Base-by-base conservation (phyloP, 225 moss, liverwort and hornwort genomes). In the Climacium dendroides region DNA sequence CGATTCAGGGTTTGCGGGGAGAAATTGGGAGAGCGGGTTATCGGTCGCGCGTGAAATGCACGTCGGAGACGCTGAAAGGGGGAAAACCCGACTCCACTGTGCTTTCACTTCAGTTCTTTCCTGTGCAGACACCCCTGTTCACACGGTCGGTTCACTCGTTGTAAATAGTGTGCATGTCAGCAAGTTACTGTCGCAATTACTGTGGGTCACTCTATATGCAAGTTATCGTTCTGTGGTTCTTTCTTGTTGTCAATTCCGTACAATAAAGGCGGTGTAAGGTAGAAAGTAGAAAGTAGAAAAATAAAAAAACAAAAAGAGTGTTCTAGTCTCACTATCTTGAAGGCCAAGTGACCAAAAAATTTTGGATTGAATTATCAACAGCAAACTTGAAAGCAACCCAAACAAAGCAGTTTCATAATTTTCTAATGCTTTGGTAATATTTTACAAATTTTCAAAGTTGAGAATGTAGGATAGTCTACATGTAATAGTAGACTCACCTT, bases 391-490 rank as follows among this genome's bases (percentile, higher is more conserved):
- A 6, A 45, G 10, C 1, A 71, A 9, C 0, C 2, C 16, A 16
- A 15, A 0, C 1, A 2, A 26, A 18, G 19, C 30, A 3, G 16
- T 29, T 47, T 11, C 0, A 0, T 47, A 29, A 28, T 43, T 28
- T n/a, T 22, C 0, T 17, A 10, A n/a, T 6, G 0, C 20, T n/a
- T 3, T 19, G 24, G 9, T 25, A 19, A 48, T 47, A 73, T 47
- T 47, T 72, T 19, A 30, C 5, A 48, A 30, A 48, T 6, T 48
- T 47, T 73, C 18, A 11, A 30, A 47, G 30, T 47, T 47, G 45
- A 19, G 4, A 18, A 29, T 1, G 11, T 10, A 47, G 0, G 10
- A 0, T 30, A 47, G 19, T 6, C 1, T 34, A 22, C 0, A 20
- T 48, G 7, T 7, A 32, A 32, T 4, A 74, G 4, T 48, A 48